These are phyloP conservation scores for Hypoxylon lienhwacheense DNA, from an alignment of 495 filamentous ascomycete genomes.

Conservation along the genomic window DNA sequence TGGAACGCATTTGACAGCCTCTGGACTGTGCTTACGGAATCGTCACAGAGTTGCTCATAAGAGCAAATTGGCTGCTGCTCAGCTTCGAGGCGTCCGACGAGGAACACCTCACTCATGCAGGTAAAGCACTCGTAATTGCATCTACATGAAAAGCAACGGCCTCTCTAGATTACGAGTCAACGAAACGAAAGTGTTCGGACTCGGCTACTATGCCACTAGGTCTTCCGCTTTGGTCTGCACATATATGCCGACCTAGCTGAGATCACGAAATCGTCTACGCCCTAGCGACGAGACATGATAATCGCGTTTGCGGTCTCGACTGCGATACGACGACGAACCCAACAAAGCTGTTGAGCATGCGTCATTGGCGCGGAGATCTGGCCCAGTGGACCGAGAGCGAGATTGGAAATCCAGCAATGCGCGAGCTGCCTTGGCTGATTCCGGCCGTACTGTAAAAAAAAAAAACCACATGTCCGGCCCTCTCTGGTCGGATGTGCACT, in stretches of 20 bases:
- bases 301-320: slow-evolving; percentile 10
- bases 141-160: slow-evolving; percentile 41
- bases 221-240: slow-evolving; percentile 11
- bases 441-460: slow-evolving; percentile 5
- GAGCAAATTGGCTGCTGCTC: slow-evolving; percentile 60
- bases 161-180: not conserved
- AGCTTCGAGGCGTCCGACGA: slow-evolving; percentile 59
- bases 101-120: slow-evolving; percentile 52
- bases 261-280: slow-evolving; percentile 11
- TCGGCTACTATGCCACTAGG: slow-evolving; percentile 9
- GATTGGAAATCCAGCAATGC: slow-evolving; percentile 16
- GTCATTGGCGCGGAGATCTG: slow-evolving; percentile 15
- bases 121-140: slow-evolving; percentile 63
- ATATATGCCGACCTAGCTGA: slow-evolving; percentile 6
- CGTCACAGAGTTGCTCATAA: slow-evolving; percentile 60
- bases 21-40: slow-evolving; percentile 9
- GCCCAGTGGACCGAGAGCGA: slow-evolving; percentile 26
- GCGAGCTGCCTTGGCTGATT: slow-evolving; percentile 30
- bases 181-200: slow-evolving; percentile 4
- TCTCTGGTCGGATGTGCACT: slow-evolving; percentile 5
- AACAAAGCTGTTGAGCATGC: slow-evolving; percentile 36
- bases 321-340: slow-evolving; percentile 15
- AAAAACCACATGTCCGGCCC: not conserved
- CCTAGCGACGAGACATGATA: slow-evolving; percentile 11
- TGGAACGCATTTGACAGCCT: not conserved